Evolutionary conservation across 1,284 basidiomycete genomes (phyloP).

Genomic region (Sanghuangporus sanghuang): DNA sequence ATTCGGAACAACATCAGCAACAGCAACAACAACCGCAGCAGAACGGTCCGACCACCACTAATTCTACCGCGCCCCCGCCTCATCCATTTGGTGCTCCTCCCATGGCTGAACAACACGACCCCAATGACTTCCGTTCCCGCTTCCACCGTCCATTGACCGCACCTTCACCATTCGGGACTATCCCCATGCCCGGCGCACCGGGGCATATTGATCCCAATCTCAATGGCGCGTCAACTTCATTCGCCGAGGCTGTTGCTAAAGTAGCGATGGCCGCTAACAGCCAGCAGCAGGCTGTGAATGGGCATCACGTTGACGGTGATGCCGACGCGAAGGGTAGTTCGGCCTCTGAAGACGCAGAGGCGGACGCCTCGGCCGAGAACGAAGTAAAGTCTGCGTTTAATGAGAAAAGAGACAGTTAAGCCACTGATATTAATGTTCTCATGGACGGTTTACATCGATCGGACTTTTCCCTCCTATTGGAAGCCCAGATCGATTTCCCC

Average conservation of each 20-base stretch:
- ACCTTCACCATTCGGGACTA: constrained; percentile 56
- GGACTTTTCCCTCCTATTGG: not conserved
- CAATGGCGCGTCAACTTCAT: not conserved
- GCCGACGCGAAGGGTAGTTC: constrained; percentile 6
- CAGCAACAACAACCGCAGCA: constrained; percentile 8
- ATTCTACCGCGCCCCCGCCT: not conserved
- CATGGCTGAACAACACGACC: constrained; percentile 26
- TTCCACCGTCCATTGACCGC: constrained; percentile 62
- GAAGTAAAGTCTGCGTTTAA: not conserved
- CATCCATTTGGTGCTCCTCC: constrained; percentile 10
- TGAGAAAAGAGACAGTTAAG: not conserved
- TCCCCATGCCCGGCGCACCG: not conserved
- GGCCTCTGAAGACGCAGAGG: constrained; percentile 4
- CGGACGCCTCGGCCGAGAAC: not conserved
- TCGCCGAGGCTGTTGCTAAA: constrained; percentile 4
- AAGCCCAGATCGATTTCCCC: not conserved
- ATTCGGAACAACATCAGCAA: not conserved
- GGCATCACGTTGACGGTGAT: not conserved
- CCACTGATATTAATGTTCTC: not conserved
- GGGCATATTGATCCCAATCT: constrained; percentile 13
- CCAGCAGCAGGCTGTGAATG: not conserved
- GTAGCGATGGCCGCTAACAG: not conserved
- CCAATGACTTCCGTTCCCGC: constrained; percentile 63
- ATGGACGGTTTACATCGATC: not conserved
- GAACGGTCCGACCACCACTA: constrained; percentile 1